These are phyloP conservation scores for Biscutella laevigata DNA, from an alignment of 441 rosid species.

Conservation along the genomic window DNA sequence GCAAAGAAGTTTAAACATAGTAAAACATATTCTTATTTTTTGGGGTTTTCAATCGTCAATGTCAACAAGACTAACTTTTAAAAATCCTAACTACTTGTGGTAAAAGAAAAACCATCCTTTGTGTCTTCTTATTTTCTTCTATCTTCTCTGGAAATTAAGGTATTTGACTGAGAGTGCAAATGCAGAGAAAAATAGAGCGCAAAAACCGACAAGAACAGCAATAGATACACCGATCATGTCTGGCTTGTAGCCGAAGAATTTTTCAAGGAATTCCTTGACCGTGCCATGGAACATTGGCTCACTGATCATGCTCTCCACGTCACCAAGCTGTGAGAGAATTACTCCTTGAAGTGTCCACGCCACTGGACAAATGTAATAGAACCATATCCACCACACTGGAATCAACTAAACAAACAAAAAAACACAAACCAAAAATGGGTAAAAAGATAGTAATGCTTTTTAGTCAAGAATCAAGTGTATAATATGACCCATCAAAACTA, in stretches of 20 bases:
- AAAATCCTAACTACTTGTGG: too few species aligned
- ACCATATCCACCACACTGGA: slow-evolving; percentile 90
- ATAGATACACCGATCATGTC: slow-evolving; percentile 46
- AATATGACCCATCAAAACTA: background rate
- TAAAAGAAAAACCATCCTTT: too few species aligned
- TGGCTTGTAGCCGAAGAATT: slow-evolving; percentile 37
- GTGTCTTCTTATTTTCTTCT: too few species aligned
- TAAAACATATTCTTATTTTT: too few species aligned
- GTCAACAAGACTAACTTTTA: too few species aligned
- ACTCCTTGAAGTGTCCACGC: slow-evolving; percentile 79
- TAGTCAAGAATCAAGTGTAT: background rate
- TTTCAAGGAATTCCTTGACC: slow-evolving; percentile 50
- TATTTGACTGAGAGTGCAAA: slow-evolving; percentile 53
- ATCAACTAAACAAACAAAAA: slow-evolving; percentile 12
- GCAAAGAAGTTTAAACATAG: too few species aligned
- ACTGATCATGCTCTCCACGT: slow-evolving; percentile 48
- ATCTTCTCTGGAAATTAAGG: slow-evolving; percentile 83
- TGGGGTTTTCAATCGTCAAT: too few species aligned
- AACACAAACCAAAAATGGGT: background rate
- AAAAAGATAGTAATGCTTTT: background rate
- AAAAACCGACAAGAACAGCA: slow-evolving; percentile 44
- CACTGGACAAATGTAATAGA: slow-evolving; percentile 70
- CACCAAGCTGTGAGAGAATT: slow-evolving; percentile 73
- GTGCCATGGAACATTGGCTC: slow-evolving; percentile 49
- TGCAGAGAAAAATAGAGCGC: slow-evolving; percentile 46